phyloP scores from a whole-genome alignment of 2,329 filamentous ascomycete species.

The Talaromyces piceae region DNA sequence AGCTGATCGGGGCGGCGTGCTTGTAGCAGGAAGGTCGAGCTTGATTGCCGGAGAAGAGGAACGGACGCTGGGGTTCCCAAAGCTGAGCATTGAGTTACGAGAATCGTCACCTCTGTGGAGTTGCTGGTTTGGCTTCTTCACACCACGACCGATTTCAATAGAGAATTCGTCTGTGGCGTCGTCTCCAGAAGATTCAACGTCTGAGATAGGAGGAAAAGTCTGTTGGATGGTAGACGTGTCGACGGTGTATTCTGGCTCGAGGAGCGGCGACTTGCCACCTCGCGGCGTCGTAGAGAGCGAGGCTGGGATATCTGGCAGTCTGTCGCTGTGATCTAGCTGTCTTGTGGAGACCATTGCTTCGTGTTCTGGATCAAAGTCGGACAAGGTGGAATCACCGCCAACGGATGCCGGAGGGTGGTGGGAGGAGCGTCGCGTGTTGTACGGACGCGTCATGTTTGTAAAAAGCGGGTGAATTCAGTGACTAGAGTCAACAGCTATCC shows the following conservation, averaged over 20 bases:
- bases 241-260: conserved; percentile 38
- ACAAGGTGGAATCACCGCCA: conserved; percentile 14
- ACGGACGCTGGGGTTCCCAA: conserved; percentile 36
- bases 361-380: conserved; percentile 37
- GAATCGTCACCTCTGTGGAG: conserved; percentile 39
- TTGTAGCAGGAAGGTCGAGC: conserved; percentile 28
- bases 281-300: conserved; percentile 19
- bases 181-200: conserved; percentile 35
- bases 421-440: conserved; percentile 3
- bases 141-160: conserved; percentile 51
- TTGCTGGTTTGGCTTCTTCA: conserved; percentile 26
- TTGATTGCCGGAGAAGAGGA: conserved; percentile 35
- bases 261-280: conserved; percentile 23
- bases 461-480: not conserved
- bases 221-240: conserved; percentile 40
- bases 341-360: conserved; percentile 35
- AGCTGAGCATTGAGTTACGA: conserved; percentile 42
- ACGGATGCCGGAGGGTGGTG: conserved; percentile 3
- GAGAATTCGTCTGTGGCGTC: conserved; percentile 42
- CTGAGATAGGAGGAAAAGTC: conserved; percentile 44
- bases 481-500: not conserved
- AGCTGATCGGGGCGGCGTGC: conserved; percentile 29
- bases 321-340: conserved; percentile 24
- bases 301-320: conserved; percentile 14
- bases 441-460: conserved; percentile 6